These are phyloP conservation scores for Jacaranda mimosifolia DNA, from an alignment of 257 asterid species.

Conservation along the genomic window DNA sequence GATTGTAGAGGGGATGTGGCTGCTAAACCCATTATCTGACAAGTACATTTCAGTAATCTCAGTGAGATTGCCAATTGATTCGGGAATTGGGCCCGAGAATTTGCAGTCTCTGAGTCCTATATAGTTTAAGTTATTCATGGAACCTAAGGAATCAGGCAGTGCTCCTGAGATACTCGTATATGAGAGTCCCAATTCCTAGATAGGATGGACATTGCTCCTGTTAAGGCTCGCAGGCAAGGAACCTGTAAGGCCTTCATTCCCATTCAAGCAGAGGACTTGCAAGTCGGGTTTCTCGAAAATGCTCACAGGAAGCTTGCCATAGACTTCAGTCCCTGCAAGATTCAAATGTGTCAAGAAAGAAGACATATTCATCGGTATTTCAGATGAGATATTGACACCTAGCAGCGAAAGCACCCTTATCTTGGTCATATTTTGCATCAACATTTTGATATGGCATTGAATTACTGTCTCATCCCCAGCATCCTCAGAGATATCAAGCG, in stretches of 20 bases:
- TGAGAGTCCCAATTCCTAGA: neutral
- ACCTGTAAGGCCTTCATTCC: neutral
- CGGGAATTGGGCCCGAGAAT: neutral
- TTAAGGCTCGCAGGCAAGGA: conserved; percentile 11
- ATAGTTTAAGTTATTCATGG: neutral
- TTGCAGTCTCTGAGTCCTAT: neutral
- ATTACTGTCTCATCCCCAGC: neutral
- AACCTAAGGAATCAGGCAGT: conserved; percentile 1
- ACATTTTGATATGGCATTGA: neutral
- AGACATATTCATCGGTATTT: neutral
- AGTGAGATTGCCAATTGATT: conserved; percentile 15
- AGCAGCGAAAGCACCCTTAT: neutral
- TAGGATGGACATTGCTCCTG: neutral
- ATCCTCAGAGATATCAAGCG: neutral
- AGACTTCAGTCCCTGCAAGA: neutral
- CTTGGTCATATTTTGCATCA: conserved; percentile 9
- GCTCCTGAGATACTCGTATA: neutral
- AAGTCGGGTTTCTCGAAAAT: neutral
- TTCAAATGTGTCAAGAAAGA: conserved; percentile 3
- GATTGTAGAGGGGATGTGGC: no score
- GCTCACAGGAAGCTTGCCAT: neutral
- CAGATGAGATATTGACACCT: neutral
- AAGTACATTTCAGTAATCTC: neutral
- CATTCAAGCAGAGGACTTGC: neutral
- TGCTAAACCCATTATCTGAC: no score